phyloP scores from a whole-genome alignment of 1,139 yeast genomes.

The Taiozyma sp. region DNA sequence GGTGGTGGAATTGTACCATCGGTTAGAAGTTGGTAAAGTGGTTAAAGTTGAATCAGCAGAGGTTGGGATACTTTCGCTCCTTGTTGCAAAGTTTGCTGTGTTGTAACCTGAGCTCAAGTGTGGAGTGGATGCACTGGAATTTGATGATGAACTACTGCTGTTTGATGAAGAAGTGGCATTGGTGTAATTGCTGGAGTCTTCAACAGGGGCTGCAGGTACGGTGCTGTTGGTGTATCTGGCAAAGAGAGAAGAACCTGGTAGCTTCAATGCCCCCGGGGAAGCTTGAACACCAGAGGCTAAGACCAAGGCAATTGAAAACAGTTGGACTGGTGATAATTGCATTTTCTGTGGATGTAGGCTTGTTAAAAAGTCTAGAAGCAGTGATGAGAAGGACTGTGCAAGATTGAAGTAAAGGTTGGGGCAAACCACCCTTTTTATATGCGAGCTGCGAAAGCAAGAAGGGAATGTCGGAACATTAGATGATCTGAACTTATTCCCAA shows the following conservation, averaged over 20 bases:
- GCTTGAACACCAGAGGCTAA: not conserved
- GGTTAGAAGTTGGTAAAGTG: not conserved
- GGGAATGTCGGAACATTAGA: not conserved
- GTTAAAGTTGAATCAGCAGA: not conserved
- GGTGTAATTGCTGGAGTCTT: not conserved
- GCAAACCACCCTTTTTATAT: not conserved
- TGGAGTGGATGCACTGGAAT: not conserved
- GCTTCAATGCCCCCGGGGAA: not conserved
- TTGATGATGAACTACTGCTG: not conserved
- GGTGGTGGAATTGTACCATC: not conserved
- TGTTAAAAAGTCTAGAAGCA: not conserved
- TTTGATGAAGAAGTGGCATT: not conserved
- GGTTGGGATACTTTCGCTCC: not conserved
- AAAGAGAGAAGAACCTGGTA: not conserved
- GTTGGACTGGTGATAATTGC: not conserved
- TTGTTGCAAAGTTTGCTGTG: not conserved
- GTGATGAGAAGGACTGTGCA: not conserved
- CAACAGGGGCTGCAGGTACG: not conserved
- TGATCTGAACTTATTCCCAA: not conserved
- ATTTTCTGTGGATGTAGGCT: not conserved
- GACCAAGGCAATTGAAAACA: not conserved
- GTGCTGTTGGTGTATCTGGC: not conserved
- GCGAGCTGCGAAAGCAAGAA: not conserved
- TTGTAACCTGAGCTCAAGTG: not conserved
- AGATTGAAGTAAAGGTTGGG: not conserved